Evolutionary conservation across 2,329 filamentous ascomycete genomes (phyloP).

Genomic region (Tolypocladium tundrense): DNA sequence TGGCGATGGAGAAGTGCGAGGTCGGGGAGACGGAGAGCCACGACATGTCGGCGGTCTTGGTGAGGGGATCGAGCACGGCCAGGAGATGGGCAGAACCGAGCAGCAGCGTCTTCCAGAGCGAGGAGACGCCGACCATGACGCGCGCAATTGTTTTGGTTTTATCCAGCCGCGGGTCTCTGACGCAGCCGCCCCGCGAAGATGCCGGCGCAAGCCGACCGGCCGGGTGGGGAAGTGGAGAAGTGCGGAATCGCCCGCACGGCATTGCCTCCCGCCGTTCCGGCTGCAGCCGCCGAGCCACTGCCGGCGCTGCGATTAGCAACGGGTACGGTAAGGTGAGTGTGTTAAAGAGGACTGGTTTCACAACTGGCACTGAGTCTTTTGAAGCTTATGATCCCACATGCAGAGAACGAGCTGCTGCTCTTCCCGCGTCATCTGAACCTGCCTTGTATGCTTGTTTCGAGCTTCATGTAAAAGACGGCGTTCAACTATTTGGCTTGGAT

Average conservation of each 20-base stretch:
- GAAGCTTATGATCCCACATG: no score
- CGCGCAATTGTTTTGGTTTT: not conserved
- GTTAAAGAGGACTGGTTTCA: no score
- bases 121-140: not conserved
- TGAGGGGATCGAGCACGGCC: not conserved
- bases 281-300: not conserved
- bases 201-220: constrained; percentile 1
- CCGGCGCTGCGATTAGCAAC: not conserved
- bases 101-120: constrained; percentile 1
- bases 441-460: no score
- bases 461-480: no score
- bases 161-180: not conserved
- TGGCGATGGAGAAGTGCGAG: constrained; percentile 58
- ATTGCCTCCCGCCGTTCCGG: not conserved
- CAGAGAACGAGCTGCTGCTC: no score
- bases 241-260: not conserved
- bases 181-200: not conserved
- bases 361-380: no score
- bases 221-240: not conserved
- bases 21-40: constrained; percentile 15
- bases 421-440: no score
- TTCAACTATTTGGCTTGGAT: no score
- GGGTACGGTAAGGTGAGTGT: no score
- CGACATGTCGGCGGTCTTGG: constrained; percentile 8
- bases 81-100: not conserved